These are phyloP conservation scores for Chamaecrista fasciculata DNA, from an alignment of 306 rosid genomes.

Conservation along the genomic window DNA sequence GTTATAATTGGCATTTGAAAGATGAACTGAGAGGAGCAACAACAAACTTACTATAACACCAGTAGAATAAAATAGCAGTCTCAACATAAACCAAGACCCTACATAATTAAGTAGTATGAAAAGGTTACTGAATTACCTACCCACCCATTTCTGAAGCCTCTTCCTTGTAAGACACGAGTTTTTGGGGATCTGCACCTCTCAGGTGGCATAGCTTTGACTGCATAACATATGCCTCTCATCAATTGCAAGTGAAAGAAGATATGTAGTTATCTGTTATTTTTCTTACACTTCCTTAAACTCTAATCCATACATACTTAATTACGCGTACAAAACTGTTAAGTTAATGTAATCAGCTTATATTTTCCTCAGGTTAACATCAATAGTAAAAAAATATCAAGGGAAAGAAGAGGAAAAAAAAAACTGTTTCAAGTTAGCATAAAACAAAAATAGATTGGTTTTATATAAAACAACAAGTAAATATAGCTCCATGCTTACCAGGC, in stretches of 20 bases:
- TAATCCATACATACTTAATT: neutral
- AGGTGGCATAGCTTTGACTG: conserved; percentile 88
- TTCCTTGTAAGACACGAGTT: conserved; percentile 72
- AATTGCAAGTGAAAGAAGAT: conserved; percentile 7
- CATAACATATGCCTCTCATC: conserved; percentile 30
- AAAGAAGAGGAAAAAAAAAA: neutral
- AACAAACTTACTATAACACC: neutral
- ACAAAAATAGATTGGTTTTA: neutral
- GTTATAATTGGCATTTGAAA: neutral
- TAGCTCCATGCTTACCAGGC: neutral
- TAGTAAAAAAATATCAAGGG: conserved; percentile 8
- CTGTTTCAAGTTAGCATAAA: neutral
- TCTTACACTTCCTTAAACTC: neutral
- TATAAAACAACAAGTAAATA: neutral
- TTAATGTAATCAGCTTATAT: neutral
- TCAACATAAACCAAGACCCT: neutral
- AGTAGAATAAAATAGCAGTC: neutral
- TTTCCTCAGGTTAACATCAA: conserved; percentile 1
- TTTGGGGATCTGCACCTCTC: conserved; percentile 55
- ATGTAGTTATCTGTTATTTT: neutral
- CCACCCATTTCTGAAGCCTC: conserved; percentile 99
- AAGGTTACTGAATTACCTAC: conserved; percentile 53
- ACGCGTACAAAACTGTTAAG: neutral
- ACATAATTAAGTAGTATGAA: conserved; percentile 13
- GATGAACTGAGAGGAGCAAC: neutral